Evolutionary conservation across 192 early-diverging fungal genomes (phyloP).

Genomic region (Coemansia sp.): DNA sequence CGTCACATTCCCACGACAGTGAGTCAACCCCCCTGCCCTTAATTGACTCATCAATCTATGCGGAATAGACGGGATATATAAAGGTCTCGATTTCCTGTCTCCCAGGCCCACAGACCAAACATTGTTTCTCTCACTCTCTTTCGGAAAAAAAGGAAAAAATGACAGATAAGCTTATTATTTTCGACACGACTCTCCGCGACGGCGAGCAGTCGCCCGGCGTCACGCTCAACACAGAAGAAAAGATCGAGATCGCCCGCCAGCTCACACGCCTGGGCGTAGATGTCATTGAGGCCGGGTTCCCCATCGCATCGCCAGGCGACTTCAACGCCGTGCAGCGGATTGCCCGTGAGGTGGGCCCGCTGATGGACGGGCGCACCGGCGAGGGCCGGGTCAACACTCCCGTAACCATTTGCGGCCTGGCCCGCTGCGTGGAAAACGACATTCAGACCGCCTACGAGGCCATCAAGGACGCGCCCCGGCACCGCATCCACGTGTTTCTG

Average conservation of each 20-base stretch:
- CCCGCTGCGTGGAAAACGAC: conserved; percentile 79
- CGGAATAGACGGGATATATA: not conserved
- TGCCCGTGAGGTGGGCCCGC: conserved; percentile 84
- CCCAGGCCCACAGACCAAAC: not conserved
- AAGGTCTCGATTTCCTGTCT: not conserved
- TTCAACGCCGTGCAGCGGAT: conserved; percentile 94
- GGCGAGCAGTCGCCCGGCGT: conserved; percentile 99
- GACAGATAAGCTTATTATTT: conserved; percentile 81
- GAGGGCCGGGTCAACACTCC: conserved; percentile 61
- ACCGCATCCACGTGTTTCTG: conserved; percentile 92
- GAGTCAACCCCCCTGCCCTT: not conserved
- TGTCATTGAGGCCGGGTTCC: conserved; percentile 95
- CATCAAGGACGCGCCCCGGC: conserved; percentile 76
- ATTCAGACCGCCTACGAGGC: conserved; percentile 90
- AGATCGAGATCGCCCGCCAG: conserved; percentile 91
- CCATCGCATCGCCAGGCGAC: conserved; percentile 89
- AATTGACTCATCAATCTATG: too few relatives aligned
- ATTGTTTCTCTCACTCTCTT: not conserved
- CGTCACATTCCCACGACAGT: not conserved
- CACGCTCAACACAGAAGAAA: conserved; percentile 87
- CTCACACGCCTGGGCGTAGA: conserved; percentile 93
- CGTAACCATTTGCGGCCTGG: conserved; percentile 87
- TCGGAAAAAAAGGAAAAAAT: not conserved
- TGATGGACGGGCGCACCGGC: conserved; percentile 76
- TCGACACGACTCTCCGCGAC: conserved; percentile 95